Evolutionary conservation across 768 basidiomycete genomes (phyloP).

Genomic region (Mycena maculata): DNA sequence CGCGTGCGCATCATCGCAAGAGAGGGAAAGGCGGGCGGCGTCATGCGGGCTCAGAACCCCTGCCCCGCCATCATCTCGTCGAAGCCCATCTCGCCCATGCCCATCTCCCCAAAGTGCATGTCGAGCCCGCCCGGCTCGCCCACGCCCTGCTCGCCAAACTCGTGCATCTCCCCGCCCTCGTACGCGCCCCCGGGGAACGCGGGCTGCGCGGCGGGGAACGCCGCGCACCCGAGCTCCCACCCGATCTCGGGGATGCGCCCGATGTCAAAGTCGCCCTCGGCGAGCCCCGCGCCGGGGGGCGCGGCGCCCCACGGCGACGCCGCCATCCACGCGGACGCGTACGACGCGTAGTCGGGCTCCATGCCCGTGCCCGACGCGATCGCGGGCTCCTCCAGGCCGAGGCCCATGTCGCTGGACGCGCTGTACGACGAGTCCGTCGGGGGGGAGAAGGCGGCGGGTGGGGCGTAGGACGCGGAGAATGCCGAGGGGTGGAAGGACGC

Average conservation of each 20-base stretch:
- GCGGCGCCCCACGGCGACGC: constrained; percentile 16
- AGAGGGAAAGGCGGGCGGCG: not conserved
- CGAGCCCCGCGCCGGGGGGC: not conserved
- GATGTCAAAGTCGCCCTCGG: constrained; percentile 30
- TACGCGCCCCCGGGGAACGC: not conserved
- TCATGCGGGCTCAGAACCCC: constrained; percentile 15
- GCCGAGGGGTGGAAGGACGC: constrained; percentile 24
- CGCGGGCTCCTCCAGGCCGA: constrained; percentile 1
- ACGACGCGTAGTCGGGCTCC: constrained; percentile 7
- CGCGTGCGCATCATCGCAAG: not conserved
- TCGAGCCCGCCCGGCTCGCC: not conserved
- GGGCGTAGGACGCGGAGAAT: not conserved
- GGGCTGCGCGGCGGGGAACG: not conserved
- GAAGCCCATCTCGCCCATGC: constrained; percentile 18
- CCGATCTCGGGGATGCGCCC: constrained; percentile 28
- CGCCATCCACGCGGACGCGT: constrained; percentile 17
- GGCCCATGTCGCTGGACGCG: not conserved
- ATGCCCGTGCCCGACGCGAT: not conserved
- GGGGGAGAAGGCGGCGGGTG: not conserved
- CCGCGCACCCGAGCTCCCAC: constrained; percentile 15
- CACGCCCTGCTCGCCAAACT: constrained; percentile 3
- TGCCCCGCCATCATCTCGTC: constrained; percentile 25
- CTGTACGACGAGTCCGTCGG: not conserved
- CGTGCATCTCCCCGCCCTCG: not conserved
- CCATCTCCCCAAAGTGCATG: constrained; percentile 15